Evolutionary conservation across 495 filamentous ascomycete species (phyloP).

Genomic region (Chaetomium cochliodes): DNA sequence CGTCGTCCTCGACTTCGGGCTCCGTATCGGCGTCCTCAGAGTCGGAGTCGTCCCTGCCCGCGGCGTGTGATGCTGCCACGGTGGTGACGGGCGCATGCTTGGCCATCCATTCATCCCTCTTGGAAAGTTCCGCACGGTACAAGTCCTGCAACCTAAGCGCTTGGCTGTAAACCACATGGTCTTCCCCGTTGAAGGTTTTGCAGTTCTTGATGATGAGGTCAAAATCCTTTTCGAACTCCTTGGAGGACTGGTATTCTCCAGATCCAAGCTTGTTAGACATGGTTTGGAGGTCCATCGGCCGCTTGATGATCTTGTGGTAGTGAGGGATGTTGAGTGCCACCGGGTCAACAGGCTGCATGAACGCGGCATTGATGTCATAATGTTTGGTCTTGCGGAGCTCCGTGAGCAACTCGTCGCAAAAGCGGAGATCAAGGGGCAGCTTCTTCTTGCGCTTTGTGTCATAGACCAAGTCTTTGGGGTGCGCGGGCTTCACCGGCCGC

Average conservation of each 20-base stretch:
- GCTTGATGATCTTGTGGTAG: conserved; percentile 90
- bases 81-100: conserved; percentile 60
- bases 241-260: conserved; percentile 77
- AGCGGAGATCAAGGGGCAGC: conserved; percentile 80
- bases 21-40: conserved; percentile 45
- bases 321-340: conserved; percentile 91
- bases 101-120: conserved; percentile 74
- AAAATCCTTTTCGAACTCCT: conserved; percentile 84
- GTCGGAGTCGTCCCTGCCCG: conserved; percentile 62
- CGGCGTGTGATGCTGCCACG: conserved; percentile 37
- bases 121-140: conserved; percentile 69
- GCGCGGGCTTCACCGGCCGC: conserved; percentile 88
- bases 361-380: conserved; percentile 60
- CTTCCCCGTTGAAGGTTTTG: conserved; percentile 80
- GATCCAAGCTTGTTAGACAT: conserved; percentile 70
- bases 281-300: conserved; percentile 90
- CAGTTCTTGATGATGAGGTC: conserved; percentile 85
- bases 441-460: conserved; percentile 88
- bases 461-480: conserved; percentile 82
- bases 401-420: conserved; percentile 77
- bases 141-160: conserved; percentile 69
- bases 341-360: conserved; percentile 82
- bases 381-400: conserved; percentile 78
- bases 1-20: conserved; percentile 35
- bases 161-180: conserved; percentile 67